Conservation (phyloP, 148 eudicot species). For the Cornus suecica region DNA sequence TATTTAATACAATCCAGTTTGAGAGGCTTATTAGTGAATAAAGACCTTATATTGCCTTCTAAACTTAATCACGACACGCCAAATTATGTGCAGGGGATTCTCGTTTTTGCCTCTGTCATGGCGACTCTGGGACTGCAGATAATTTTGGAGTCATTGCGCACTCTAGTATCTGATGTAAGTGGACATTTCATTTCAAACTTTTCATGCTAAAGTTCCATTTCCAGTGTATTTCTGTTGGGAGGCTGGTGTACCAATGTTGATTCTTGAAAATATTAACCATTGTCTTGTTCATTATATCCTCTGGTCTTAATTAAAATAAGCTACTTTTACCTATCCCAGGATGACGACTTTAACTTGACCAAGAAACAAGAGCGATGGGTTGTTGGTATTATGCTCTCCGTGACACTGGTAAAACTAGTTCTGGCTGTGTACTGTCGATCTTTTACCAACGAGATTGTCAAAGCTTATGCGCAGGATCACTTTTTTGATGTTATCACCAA, state of each 20-base stretch:
- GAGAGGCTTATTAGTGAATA: background rate
- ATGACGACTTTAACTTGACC: slow-evolving; percentile 44
- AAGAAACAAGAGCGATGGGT: slow-evolving; percentile 74
- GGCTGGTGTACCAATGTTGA: background rate
- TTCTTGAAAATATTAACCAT: background rate
- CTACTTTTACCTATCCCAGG: slow-evolving; percentile 28
- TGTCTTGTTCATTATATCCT: background rate
- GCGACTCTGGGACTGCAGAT: slow-evolving; percentile 89
- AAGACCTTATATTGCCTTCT: background rate
- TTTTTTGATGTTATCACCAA: slow-evolving; percentile 96
- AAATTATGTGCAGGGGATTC: slow-evolving; percentile 56
- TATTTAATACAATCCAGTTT: background rate
- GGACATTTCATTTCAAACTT: background rate
- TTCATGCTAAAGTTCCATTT: background rate
- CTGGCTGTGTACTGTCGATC: slow-evolving; percentile 82
- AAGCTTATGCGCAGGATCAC: slow-evolving; percentile 97
- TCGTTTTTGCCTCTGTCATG: slow-evolving; percentile 97
- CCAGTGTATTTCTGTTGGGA: background rate
- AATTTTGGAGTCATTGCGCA: slow-evolving; percentile 68
- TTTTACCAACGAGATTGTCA: slow-evolving; percentile 91
- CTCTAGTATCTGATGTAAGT: slow-evolving; percentile 56
- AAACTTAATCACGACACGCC: background rate
- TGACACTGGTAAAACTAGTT: slow-evolving; percentile 69
- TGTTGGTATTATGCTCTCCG: slow-evolving; percentile 84
- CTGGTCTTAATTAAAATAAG: background rate